These are phyloP conservation scores for Clarireedia sp. DNA, from an alignment of 2,329 filamentous ascomycete species.

Conservation along the genomic window DNA sequence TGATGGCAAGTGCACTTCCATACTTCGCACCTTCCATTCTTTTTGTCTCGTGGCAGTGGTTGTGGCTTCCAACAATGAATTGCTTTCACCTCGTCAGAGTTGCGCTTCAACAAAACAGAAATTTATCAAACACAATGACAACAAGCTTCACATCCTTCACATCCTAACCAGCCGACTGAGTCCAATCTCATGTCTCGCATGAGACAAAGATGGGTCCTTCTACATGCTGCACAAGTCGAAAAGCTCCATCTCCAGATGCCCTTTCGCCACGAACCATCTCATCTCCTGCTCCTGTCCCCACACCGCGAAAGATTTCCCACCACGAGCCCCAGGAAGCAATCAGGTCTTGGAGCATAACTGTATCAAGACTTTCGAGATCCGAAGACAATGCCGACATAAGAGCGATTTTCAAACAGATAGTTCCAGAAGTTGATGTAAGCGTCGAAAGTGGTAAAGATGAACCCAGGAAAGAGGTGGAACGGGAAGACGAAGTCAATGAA, in stretches of 20 bases:
- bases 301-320: constrained; percentile 9
- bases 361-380: constrained; percentile 3
- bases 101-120: too few species aligned
- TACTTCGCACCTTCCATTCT: too few species aligned
- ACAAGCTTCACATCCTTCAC: too few species aligned
- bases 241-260: constrained; percentile 27
- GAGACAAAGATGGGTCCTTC: constrained; percentile 2
- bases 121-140: too few species aligned
- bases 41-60: too few species aligned
- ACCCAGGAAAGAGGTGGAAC: constrained; percentile 12
- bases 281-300: constrained; percentile 5
- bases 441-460: constrained; percentile 35
- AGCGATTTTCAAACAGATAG: constrained; percentile 24
- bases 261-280: constrained; percentile 19
- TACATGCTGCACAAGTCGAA: constrained; percentile 24
- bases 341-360: constrained; percentile 17
- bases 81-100: too few species aligned
- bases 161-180: too few species aligned
- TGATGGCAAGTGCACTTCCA: too few species aligned
- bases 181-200: neutral
- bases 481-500: constrained; percentile 35
- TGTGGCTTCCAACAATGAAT: too few species aligned
- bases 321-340: constrained; percentile 8
- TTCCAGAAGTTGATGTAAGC: constrained; percentile 13
- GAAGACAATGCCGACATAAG: constrained; percentile 17